phyloP scores from a whole-genome alignment of 1,284 basidiomycete genomes.

The Trametes sp. region DNA sequence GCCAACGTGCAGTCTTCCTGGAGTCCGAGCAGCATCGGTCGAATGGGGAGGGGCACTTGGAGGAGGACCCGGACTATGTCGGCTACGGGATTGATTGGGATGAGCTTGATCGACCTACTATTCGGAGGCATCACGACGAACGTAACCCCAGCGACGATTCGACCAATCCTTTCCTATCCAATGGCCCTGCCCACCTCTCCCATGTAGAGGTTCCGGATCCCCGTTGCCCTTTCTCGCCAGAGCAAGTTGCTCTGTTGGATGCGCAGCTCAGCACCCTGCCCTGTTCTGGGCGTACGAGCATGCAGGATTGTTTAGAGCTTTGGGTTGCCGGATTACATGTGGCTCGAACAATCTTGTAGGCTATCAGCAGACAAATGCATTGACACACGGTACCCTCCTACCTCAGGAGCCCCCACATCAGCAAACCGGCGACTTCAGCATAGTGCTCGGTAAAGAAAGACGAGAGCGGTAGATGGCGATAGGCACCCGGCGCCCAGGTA shows the following conservation, averaged over 20 bases:
- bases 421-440: not conserved
- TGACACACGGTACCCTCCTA: no score
- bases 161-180: not conserved
- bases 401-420: no score
- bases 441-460: no score
- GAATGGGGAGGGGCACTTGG: no score
- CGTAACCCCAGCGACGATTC: not conserved
- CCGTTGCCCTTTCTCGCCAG: not conserved
- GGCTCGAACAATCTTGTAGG: not conserved
- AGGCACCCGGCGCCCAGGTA: no score
- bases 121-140: not conserved
- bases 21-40: not conserved
- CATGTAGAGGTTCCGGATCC: not conserved
- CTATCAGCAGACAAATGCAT: no score
- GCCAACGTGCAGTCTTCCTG: conserved; percentile 22
- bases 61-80: not conserved
- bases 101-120: not conserved
- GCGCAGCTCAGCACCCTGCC: not conserved
- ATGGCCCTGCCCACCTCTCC: not conserved
- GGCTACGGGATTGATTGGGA: conserved; percentile 1
- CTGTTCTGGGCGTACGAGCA: not conserved
- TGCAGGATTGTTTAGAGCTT: not conserved
- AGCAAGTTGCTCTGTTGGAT: not conserved
- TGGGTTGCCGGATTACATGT: not conserved
- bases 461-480: no score